Conservation (phyloP, 2,329 filamentous ascomycete species). For the Arthrobotrys megalospora region DNA sequence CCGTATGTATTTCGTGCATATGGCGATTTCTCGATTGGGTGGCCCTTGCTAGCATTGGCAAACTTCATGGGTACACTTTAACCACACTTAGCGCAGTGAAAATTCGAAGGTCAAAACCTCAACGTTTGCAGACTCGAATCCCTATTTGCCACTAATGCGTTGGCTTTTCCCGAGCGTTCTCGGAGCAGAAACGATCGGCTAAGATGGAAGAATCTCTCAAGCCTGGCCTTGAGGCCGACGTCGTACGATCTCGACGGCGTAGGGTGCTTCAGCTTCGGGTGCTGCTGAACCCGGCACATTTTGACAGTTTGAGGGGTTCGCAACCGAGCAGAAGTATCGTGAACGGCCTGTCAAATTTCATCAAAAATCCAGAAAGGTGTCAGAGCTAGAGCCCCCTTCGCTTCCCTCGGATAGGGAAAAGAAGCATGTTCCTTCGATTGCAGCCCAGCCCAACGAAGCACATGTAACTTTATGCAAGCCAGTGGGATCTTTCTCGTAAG, state of each 20-base stretch:
- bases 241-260: constrained; percentile 33
- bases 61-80: constrained; percentile 25
- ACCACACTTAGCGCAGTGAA: constrained; percentile 59
- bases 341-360: constrained; percentile 16
- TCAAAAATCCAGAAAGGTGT: constrained; percentile 13
- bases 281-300: constrained; percentile 43
- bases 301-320: constrained; percentile 45
- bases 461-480: constrained; percentile 57
- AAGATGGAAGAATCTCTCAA: constrained; percentile 26
- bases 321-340: constrained; percentile 43
- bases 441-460: constrained; percentile 20
- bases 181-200: constrained; percentile 54
- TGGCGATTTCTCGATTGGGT: constrained; percentile 41
- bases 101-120: constrained; percentile 18
- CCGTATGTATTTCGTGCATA: constrained; percentile 47
- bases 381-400: constrained; percentile 21
- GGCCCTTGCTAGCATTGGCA: constrained; percentile 10
- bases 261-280: constrained; percentile 18
- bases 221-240: constrained; percentile 26
- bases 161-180: constrained; percentile 52
- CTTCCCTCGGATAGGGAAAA: constrained; percentile 34
- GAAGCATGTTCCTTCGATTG: constrained; percentile 25
- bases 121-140: constrained; percentile 40
- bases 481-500: constrained; percentile 25
- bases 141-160: constrained; percentile 60